These are phyloP conservation scores for Wallacemonas sp. DNA, from an alignment of 208 protist species.

Conservation along the genomic window DNA sequence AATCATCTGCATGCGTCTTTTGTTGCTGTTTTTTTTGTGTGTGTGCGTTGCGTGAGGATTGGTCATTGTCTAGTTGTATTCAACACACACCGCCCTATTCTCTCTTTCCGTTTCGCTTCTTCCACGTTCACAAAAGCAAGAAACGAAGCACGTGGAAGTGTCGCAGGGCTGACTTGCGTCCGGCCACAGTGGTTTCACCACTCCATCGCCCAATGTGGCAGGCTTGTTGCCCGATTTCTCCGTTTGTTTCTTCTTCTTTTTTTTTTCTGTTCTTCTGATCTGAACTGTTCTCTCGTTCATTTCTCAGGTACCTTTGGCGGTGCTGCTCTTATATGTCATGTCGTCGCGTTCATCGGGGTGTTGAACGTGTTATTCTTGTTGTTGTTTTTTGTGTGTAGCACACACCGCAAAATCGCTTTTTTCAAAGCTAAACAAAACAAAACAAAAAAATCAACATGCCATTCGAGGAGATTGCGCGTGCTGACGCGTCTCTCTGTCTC, in stretches of 20 bases:
- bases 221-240: not conserved
- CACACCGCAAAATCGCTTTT: too few species aligned
- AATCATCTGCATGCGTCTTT: not conserved
- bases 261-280: slow-evolving; percentile 12
- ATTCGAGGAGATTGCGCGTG: not conserved
- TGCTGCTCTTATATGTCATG: too few species aligned
- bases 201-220: too few species aligned
- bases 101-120: too few species aligned
- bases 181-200: not conserved
- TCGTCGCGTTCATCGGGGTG: too few species aligned
- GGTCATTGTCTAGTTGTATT: too few species aligned
- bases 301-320: too few species aligned
- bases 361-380: not conserved
- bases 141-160: too few species aligned
- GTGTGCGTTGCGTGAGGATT: not conserved
- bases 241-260: slow-evolving; percentile 18
- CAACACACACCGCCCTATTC: too few species aligned
- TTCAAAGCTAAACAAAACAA: not conserved
- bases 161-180: too few species aligned
- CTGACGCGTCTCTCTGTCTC: too few species aligned
- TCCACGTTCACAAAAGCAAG: too few species aligned
- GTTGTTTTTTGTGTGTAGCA: not conserved
- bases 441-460: not conserved
- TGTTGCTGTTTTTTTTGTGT: slow-evolving; percentile 5
- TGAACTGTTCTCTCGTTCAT: not conserved